Evolutionary conservation across 352 stramenopile genomes (phyloP), one percentile per base, ranked within the genome.

Genomic region (Lagenidium giganteum): DNA sequence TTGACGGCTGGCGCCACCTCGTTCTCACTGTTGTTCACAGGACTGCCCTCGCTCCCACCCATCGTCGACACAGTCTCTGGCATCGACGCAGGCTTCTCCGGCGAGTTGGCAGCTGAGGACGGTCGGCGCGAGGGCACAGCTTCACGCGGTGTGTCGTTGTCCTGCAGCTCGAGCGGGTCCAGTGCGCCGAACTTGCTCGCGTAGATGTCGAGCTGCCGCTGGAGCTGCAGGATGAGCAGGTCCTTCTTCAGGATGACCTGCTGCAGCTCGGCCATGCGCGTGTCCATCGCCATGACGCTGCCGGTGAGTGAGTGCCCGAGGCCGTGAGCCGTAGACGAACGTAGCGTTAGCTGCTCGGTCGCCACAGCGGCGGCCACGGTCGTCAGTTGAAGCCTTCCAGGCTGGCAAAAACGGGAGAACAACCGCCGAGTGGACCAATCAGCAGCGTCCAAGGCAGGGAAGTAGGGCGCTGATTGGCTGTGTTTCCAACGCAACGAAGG

Each of bases 201-300:
- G 45, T 84, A 84, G 29, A 64, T 67, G 34, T 74, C 57, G 37
- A 84, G 49, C 48, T 67, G 69, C 36, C 47, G 75, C 65, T 80
- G 66, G n/a, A 84, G 52, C 39, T 70, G 57, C 26, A 84, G 51
- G 44, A 84, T 82, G 64, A 81, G 77, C 47, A 79, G 50, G 42
- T 84, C 72, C 47, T 84, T 84, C 54, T 82, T 76, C 23, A 77
- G 38, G 42, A 84, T 82, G 38, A 84, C 64, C 29, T 78, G 69
- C 52, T 84, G 68, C 41, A 84, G 61, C 52, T 79, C 69, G 38
- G 56, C 38, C 17, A 81, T 52, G 21, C 61, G 61, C 45, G 58
- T 54, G 42, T 67, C 61, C 61, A 70, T 70, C n/a, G n/a, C n/a
- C n/a, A n/a, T 70, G 27, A 12, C 22, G 21, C 49, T 42, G 8